Evolutionary conservation across 345 rosid genomes (phyloP).

Genomic region (Brassica carinata): DNA sequence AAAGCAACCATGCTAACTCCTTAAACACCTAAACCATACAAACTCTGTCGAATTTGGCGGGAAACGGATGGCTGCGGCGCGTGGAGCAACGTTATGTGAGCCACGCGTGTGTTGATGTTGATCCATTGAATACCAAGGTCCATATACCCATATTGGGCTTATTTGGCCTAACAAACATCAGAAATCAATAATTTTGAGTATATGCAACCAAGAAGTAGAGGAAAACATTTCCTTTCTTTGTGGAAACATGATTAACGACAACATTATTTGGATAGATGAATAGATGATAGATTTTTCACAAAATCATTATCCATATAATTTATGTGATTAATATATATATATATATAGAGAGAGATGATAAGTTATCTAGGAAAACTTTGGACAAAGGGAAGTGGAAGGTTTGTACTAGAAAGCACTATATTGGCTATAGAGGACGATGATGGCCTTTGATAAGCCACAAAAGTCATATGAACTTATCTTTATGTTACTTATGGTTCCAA

Average conservation of each 20-base stretch:
- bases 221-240: not conserved
- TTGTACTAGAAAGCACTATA: slow-evolving; percentile 41
- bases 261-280: not conserved
- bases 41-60: slow-evolving; percentile 50
- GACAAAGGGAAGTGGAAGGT: slow-evolving; percentile 42
- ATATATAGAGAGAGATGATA: not conserved
- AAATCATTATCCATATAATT: not conserved
- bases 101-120: slow-evolving; percentile 2
- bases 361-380: slow-evolving; percentile 6
- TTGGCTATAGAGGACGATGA: slow-evolving; percentile 30
- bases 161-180: slow-evolving; percentile 8
- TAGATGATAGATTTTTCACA: not conserved
- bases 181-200: not conserved
- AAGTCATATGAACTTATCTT: slow-evolving; percentile 43
- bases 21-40: too few relatives aligned
- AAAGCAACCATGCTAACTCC: slow-evolving; percentile 54
- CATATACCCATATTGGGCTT: slow-evolving; percentile 8
- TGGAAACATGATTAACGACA: not conserved
- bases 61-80: slow-evolving; percentile 45
- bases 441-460: slow-evolving; percentile 42
- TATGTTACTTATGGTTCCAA: slow-evolving; percentile 43
- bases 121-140: slow-evolving; percentile 15
- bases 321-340: not conserved
- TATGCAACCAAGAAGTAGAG: not conserved
- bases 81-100: not conserved